phyloP scores from a whole-genome alignment of 768 basidiomycete genomes.

The Candolleomyces aberdarensis region DNA sequence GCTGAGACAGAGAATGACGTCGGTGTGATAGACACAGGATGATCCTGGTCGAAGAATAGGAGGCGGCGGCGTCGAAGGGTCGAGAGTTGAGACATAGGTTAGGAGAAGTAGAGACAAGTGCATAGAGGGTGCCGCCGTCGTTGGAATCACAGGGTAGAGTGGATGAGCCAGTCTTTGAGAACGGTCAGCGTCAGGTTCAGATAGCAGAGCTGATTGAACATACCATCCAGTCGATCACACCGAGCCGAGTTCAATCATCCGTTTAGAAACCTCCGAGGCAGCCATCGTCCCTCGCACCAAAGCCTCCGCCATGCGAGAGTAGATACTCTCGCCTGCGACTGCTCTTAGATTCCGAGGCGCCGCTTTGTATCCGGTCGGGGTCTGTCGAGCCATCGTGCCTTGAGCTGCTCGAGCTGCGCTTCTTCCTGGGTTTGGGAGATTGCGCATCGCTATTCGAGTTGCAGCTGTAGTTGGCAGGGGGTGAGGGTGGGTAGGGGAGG shows the following conservation, averaged over 20 bases:
- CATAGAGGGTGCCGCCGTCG: not conserved
- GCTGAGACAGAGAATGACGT: not conserved
- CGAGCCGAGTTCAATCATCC: not conserved
- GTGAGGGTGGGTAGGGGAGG: constrained; percentile 33
- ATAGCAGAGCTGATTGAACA: not conserved
- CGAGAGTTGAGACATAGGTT: not conserved
- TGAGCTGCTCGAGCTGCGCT: constrained; percentile 24
- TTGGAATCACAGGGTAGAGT: not conserved
- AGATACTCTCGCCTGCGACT: constrained; percentile 13
- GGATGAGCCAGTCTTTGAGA: not conserved
- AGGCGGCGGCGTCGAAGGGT: constrained; percentile 1
- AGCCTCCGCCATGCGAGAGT: constrained; percentile 13
- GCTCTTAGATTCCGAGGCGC: constrained; percentile 10
- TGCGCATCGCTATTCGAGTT: constrained; percentile 11
- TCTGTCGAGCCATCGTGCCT: constrained; percentile 33
- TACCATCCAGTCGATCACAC: not conserved
- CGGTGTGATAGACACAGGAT: not conserved
- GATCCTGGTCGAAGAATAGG: not conserved
- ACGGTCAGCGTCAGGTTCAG: not conserved
- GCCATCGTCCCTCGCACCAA: constrained; percentile 34
- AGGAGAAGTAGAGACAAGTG: not conserved
- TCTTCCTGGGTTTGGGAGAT: constrained; percentile 16
- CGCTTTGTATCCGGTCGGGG: constrained; percentile 38
- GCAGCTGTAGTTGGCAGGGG: constrained; percentile 15
- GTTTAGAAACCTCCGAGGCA: constrained; percentile 43